A percentile compares a stretch with the other conserved stretches of the same genome.
phyloP scores from a whole-genome alignment of 1,284 basidiomycete species.

The Cryptococcus wingfieldii region DNA sequence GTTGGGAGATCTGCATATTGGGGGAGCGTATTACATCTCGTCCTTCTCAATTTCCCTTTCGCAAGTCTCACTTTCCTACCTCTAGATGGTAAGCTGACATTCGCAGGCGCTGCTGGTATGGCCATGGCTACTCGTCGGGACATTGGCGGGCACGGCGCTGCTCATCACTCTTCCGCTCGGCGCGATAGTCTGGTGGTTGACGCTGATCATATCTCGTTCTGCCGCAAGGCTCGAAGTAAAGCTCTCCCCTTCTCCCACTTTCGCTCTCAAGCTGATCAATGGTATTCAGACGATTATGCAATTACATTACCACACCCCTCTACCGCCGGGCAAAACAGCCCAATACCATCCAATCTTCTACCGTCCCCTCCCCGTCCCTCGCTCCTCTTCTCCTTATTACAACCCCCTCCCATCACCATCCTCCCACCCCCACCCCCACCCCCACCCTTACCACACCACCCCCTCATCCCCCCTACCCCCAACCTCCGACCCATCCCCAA shows the following conservation, averaged over 20 bases:
- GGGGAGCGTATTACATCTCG: slow-evolving; percentile 36
- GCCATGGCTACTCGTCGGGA: slow-evolving; percentile 44
- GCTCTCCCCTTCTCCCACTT: neutral
- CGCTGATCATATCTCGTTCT: slow-evolving; percentile 43
- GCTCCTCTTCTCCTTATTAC: slow-evolving; percentile 5
- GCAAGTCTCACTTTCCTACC: slow-evolving; percentile 21
- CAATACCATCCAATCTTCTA: slow-evolving; percentile 44
- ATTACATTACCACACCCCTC: slow-evolving; percentile 32
- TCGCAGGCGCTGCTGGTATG: slow-evolving; percentile 41
- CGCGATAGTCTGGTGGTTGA: slow-evolving; percentile 46
- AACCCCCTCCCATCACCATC: neutral
- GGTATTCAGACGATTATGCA: slow-evolving; percentile 37
- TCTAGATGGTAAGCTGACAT: neutral
- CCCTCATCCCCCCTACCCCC: neutral
- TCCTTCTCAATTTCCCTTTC: slow-evolving; percentile 45
- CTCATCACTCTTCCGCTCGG: slow-evolving; percentile 48
- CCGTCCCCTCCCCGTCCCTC: slow-evolving; percentile 21
- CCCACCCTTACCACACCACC: neutral
- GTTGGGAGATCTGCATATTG: slow-evolving; percentile 31
- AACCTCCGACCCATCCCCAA: neutral
- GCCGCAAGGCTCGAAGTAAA: slow-evolving; percentile 39
- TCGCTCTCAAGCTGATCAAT: neutral
- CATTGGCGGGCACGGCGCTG: slow-evolving; percentile 44
- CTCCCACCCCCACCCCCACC: neutral
- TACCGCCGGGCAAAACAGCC: slow-evolving; percentile 18